Percentiles rank a stretch among this genome's conserved stretches.
Conservation (phyloP, 805 yeast species). For the Lipomyces sp. region DNA sequence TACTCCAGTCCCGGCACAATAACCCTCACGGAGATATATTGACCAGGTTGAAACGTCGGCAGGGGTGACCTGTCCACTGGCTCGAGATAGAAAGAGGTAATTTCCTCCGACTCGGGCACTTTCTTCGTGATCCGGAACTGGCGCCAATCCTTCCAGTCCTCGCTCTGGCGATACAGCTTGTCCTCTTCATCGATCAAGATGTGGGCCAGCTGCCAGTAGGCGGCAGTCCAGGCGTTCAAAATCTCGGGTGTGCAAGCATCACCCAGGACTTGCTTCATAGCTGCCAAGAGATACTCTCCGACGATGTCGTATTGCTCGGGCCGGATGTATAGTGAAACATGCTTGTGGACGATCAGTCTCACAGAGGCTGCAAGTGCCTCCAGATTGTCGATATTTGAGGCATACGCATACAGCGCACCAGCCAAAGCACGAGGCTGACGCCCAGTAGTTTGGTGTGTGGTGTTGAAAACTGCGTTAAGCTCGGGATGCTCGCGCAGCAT, state of each 20-base stretch:
- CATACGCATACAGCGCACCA: conserved; percentile 62
- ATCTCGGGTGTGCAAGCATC: conserved; percentile 57
- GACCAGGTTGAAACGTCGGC: conserved; percentile 49
- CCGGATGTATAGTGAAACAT: conserved; percentile 63
- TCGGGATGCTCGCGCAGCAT: conserved; percentile 62
- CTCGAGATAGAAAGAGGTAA: conserved; percentile 57
- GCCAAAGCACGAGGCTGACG: conserved; percentile 70
- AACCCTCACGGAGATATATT: conserved; percentile 46
- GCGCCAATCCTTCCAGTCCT: conserved; percentile 65
- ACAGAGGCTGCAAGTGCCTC: conserved; percentile 58
- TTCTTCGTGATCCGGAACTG: conserved; percentile 54
- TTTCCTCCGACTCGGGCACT: conserved; percentile 53
- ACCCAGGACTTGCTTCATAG: conserved; percentile 62
- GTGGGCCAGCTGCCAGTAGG: conserved; percentile 67
- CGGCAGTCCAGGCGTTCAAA: conserved; percentile 66
- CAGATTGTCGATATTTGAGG: conserved; percentile 64
- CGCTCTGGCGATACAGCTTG: conserved; percentile 50
- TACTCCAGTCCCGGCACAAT: conserved; percentile 5
- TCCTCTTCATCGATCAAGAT: conserved; percentile 62
- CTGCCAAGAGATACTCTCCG: conserved; percentile 59
- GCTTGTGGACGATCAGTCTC: conserved; percentile 64
- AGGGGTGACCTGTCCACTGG: conserved; percentile 51
- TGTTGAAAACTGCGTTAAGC: conserved; percentile 65
- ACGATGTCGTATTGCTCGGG: conserved; percentile 72
- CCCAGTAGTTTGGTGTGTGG: conserved; percentile 58